These are phyloP conservation scores for Solanum hybrid DNA, from an alignment of 305 asterid genomes.

Conservation along the genomic window DNA sequence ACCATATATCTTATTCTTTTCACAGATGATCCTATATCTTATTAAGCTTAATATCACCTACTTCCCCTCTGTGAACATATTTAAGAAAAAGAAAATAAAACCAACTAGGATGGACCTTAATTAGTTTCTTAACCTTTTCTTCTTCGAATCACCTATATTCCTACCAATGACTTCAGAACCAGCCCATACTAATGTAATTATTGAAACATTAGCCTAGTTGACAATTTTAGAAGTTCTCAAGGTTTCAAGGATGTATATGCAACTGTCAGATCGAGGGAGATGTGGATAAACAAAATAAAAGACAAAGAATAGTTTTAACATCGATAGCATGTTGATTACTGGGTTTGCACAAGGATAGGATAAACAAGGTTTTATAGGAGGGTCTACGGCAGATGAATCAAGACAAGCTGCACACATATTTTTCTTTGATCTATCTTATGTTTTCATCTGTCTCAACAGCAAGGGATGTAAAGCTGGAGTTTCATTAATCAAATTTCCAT, in stretches of 20 bases:
- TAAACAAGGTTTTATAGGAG: background rate
- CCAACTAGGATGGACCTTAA: background rate
- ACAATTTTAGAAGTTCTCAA: background rate
- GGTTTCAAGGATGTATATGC: background rate
- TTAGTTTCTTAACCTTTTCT: background rate
- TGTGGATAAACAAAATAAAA: background rate
- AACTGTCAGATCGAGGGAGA: background rate
- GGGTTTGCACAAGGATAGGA: background rate
- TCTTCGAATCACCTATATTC: background rate
- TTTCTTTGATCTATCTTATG: background rate
- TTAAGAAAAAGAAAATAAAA: background rate
- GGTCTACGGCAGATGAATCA: background rate
- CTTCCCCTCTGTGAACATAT: background rate
- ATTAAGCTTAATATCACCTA: background rate
- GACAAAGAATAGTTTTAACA: background rate
- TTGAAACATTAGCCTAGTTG: background rate
- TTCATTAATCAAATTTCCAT: background rate
- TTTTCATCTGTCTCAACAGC: background rate
- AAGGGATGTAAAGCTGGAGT: background rate
- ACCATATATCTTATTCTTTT: background rate
- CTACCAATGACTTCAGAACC: background rate
- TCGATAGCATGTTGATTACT: background rate
- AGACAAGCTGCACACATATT: background rate
- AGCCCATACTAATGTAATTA: background rate
- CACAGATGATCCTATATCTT: background rate